These are phyloP conservation scores for Stemphylium beticola DNA, from an alignment of 2,329 filamentous ascomycete species.

Conservation along the genomic window DNA sequence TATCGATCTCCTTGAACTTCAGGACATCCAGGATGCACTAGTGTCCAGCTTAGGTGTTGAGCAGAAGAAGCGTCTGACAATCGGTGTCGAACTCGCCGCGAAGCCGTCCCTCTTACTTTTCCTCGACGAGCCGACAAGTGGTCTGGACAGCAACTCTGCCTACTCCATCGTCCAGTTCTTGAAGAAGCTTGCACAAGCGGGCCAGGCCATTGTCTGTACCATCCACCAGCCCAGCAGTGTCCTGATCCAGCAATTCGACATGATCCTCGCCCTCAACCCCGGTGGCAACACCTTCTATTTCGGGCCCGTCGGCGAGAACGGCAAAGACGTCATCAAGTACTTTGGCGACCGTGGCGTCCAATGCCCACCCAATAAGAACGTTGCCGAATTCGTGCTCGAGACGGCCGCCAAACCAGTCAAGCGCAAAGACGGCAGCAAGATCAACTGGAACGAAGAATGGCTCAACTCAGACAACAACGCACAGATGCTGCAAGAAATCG, in stretches of 20 bases:
- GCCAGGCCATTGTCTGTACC: conserved; percentile 75
- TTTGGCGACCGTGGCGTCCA: conserved; percentile 69
- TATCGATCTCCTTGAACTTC: conserved; percentile 68
- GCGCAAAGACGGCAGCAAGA: conserved; percentile 59
- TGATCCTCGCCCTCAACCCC: conserved; percentile 72
- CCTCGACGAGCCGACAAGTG: conserved; percentile 74
- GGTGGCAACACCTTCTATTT: conserved; percentile 77
- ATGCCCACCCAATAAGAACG: conserved; percentile 70
- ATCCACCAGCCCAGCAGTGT: conserved; percentile 75
- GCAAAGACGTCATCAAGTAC: conserved; percentile 69
- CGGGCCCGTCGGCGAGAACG: conserved; percentile 72
- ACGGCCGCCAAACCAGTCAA: conserved; percentile 65
- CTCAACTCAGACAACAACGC: conserved; percentile 66
- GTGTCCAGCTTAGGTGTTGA: conserved; percentile 70
- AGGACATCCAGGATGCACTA: conserved; percentile 71
- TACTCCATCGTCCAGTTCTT: conserved; percentile 72
- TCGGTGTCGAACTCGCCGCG: conserved; percentile 69
- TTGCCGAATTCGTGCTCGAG: conserved; percentile 71
- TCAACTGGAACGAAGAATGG: conserved; percentile 82
- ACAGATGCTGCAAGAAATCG: conserved; percentile 68
- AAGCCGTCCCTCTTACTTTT: conserved; percentile 72
- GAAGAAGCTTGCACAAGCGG: conserved; percentile 69
- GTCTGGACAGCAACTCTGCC: conserved; percentile 72
- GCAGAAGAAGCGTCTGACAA: conserved; percentile 74
- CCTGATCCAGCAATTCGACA: conserved; percentile 75